A percentile compares a stretch with the other conserved stretches of the same genome.
Conservation (phyloP, 2,329 filamentous ascomycete genomes). For the Trichoderma guizhouense region DNA sequence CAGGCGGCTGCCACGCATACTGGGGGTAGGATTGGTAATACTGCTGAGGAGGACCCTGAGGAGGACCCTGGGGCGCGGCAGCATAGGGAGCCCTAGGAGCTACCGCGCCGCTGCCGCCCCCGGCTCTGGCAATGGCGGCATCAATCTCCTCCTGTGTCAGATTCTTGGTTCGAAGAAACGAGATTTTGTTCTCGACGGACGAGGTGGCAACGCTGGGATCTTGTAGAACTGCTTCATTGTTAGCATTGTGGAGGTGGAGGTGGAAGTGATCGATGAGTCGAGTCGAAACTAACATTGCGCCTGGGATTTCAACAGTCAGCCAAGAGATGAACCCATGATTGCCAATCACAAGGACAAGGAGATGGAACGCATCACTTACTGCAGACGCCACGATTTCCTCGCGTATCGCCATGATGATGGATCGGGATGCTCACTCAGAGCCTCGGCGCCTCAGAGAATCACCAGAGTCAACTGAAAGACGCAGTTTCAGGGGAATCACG, state of each 20-base stretch:
- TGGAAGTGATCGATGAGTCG: not conserved
- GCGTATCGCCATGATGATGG: slow-evolving; percentile 70
- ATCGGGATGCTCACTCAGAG: slow-evolving; percentile 19
- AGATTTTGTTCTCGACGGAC: slow-evolving; percentile 86
- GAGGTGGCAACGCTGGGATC: slow-evolving; percentile 88
- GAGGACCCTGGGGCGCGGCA: slow-evolving; percentile 39
- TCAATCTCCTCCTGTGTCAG: slow-evolving; percentile 95
- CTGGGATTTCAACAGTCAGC: slow-evolving; percentile 25
- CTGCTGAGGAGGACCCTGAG: slow-evolving; percentile 42
- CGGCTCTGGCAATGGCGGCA: slow-evolving; percentile 71
- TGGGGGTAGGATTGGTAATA: slow-evolving; percentile 50
- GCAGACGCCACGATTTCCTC: slow-evolving; percentile 89
- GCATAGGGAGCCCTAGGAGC: slow-evolving; percentile 27
- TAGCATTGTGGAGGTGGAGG: slow-evolving; percentile 10
- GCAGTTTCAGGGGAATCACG: not conserved
- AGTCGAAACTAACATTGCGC: slow-evolving; percentile 41
- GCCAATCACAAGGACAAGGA: not conserved
- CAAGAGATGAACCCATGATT: not conserved
- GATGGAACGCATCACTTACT: slow-evolving; percentile 42
- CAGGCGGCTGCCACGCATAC: slow-evolving; percentile 57
- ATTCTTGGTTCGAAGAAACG: slow-evolving; percentile 95
- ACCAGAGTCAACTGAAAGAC: slow-evolving; percentile 16
- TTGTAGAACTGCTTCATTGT: slow-evolving; percentile 67
- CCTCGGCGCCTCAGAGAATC: slow-evolving; percentile 25
- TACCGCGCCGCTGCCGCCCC: slow-evolving; percentile 56